A percentile compares a stretch with the other conserved stretches of the same genome.
Conservation (phyloP, 2,329 filamentous ascomycete species). For the Graphilbum sp. region DNA sequence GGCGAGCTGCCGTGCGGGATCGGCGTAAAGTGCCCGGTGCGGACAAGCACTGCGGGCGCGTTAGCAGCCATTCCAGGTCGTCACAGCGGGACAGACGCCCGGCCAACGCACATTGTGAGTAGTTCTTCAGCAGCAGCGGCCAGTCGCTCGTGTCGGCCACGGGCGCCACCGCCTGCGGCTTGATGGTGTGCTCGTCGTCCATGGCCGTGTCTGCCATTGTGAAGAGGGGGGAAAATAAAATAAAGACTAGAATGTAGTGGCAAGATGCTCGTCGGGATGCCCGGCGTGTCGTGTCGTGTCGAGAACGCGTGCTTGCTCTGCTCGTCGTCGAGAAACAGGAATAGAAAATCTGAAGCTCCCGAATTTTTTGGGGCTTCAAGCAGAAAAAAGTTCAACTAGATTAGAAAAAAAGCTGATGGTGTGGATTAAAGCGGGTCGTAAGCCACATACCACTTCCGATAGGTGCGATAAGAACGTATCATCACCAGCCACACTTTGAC, state of each 20-base stretch:
- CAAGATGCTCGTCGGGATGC: too few species aligned
- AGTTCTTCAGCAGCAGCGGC: conserved; percentile 92
- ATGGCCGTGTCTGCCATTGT: conserved; percentile 10
- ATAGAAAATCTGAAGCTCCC: conserved; percentile 1
- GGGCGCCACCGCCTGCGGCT: conserved; percentile 71
- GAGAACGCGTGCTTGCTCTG: not conserved
- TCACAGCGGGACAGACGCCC: too few species aligned
- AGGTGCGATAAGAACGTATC: too few species aligned
- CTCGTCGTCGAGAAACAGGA: not conserved
- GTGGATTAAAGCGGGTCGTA: conserved; percentile 4
- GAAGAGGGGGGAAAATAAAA: not conserved
- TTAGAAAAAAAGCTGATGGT: conserved; percentile 7
- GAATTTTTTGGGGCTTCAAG: not conserved
- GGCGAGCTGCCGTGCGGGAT: conserved; percentile 88
- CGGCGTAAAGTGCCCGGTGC: conserved; percentile 92
- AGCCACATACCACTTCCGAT: conserved; percentile 1
- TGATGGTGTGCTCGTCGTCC: conserved; percentile 71
- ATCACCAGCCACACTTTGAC: conserved; percentile 1
- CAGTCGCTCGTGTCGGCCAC: conserved; percentile 73
- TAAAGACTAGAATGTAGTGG: not conserved
- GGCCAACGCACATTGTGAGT: conserved; percentile 58
- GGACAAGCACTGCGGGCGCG: conserved; percentile 63
- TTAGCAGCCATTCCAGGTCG: conserved; percentile 1
- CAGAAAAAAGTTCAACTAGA: conserved; percentile 4
- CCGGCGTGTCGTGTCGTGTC: not conserved